These are phyloP conservation scores for Xanthoconium separans DNA, from an alignment of 1,284 basidiomycete species.

Conservation along the genomic window DNA sequence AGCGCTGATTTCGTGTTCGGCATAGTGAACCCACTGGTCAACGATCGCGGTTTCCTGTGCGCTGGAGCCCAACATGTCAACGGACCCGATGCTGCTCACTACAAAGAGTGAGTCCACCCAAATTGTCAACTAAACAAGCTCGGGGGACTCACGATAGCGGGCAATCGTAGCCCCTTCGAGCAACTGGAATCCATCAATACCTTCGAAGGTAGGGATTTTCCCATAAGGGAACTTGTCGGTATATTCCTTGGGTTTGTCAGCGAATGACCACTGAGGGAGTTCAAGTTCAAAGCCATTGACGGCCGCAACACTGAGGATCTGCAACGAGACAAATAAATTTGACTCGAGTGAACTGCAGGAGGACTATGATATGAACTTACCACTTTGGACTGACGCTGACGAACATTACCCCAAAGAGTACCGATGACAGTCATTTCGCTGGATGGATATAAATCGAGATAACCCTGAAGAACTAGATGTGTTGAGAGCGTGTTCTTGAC, in stretches of 20 bases:
- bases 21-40: slow-evolving; percentile 53
- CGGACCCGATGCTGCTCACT: slow-evolving; percentile 50
- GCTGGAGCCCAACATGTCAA: slow-evolving; percentile 46
- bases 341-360: not conserved
- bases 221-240: slow-evolving; percentile 45
- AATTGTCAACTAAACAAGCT: too few species aligned
- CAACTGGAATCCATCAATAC: slow-evolving; percentile 48
- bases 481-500: not conserved
- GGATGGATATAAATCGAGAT: not conserved
- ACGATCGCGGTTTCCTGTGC: slow-evolving; percentile 46
- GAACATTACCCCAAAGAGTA: slow-evolving; percentile 22
- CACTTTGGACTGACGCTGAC: slow-evolving; percentile 29
- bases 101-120: not conserved
- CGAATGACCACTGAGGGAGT: slow-evolving; percentile 8
- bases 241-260: slow-evolving; percentile 42
- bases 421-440: slow-evolving; percentile 20
- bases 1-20: slow-evolving; percentile 44
- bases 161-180: slow-evolving; percentile 58
- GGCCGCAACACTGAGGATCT: slow-evolving; percentile 27
- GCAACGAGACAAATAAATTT: not conserved
- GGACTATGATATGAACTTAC: slow-evolving; percentile 13
- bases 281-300: slow-evolving; percentile 18
- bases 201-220: slow-evolving; percentile 55
- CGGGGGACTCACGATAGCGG: slow-evolving; percentile 47
- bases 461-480: not conserved